Evolutionary conservation across 257 asterid genomes (phyloP).

Genomic region (Ajuga chamaepitys): DNA sequence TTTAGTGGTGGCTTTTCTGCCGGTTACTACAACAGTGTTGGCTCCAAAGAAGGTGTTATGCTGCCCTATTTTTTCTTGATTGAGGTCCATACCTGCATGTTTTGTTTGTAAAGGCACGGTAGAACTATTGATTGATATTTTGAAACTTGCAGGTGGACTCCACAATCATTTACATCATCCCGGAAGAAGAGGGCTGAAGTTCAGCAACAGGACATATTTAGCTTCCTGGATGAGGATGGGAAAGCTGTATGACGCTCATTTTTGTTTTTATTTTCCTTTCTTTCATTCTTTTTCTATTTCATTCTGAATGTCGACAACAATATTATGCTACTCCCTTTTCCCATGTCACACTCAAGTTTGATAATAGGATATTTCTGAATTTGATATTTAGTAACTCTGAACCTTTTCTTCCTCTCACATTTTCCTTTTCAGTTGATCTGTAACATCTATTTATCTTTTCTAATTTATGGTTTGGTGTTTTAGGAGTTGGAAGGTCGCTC

Average conservation of each 20-base stretch:
- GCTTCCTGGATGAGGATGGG: conserved; percentile 91
- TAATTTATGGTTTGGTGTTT: conserved; percentile 13
- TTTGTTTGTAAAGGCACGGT: neutral
- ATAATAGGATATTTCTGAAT: neutral
- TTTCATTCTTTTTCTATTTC: neutral
- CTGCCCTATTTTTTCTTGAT: neutral
- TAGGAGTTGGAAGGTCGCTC: conserved; percentile 85
- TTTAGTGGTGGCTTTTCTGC: conserved; percentile 94
- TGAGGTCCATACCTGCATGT: neutral
- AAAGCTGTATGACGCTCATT: conserved; percentile 51
- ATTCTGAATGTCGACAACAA: neutral
- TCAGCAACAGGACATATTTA: conserved; percentile 51
- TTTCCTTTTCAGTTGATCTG: neutral
- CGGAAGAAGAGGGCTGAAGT: conserved; percentile 80
- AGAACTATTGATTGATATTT: neutral
- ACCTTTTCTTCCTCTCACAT: neutral
- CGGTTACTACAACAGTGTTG: conserved; percentile 81
- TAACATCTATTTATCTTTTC: neutral
- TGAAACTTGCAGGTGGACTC: conserved; percentile 77
- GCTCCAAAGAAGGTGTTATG: conserved; percentile 80
- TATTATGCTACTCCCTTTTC: neutral
- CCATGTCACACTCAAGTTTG: neutral
- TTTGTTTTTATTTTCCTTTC: neutral
- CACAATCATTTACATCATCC: conserved; percentile 79
- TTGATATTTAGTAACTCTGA: neutral